These are phyloP conservation scores for Cadophora luteo-olivacea DNA, from an alignment of 2,329 filamentous ascomycete species.

Conservation along the genomic window DNA sequence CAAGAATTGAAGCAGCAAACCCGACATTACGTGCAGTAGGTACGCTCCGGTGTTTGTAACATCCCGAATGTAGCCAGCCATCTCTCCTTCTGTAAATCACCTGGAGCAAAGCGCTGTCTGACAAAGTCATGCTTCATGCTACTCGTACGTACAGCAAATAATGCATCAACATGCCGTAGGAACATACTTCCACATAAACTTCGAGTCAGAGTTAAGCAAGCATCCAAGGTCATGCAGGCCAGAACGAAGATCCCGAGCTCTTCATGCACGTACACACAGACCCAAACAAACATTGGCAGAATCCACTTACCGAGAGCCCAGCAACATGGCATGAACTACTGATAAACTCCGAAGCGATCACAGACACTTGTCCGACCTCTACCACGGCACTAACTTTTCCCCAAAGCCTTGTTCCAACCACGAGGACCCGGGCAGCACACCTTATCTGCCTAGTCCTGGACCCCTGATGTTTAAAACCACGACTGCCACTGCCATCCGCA, in stretches of 20 bases:
- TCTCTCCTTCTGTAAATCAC: no score
- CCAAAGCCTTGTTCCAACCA: background rate
- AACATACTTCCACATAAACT: background rate
- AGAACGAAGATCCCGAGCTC: background rate
- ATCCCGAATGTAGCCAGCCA: no score
- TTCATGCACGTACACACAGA: conserved; percentile 1
- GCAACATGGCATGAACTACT: conserved; percentile 7
- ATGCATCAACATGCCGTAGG: background rate
- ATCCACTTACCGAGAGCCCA: background rate
- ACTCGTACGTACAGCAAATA: no score
- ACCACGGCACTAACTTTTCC: background rate
- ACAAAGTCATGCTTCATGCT: no score
- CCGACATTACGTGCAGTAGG: no score
- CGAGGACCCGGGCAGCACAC: background rate
- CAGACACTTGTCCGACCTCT: background rate
- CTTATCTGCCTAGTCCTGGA: background rate
- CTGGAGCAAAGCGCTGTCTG: no score
- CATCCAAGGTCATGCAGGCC: background rate
- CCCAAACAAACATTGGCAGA: conserved; percentile 6
- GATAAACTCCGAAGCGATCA: background rate
- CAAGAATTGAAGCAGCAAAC: no score
- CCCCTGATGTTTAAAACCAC: background rate
- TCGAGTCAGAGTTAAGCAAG: background rate
- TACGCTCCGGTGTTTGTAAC: no score
- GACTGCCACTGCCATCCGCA: background rate